These are phyloP conservation scores for Rhizophora mangle DNA, from an alignment of 345 rosid species.

Conservation along the genomic window DNA sequence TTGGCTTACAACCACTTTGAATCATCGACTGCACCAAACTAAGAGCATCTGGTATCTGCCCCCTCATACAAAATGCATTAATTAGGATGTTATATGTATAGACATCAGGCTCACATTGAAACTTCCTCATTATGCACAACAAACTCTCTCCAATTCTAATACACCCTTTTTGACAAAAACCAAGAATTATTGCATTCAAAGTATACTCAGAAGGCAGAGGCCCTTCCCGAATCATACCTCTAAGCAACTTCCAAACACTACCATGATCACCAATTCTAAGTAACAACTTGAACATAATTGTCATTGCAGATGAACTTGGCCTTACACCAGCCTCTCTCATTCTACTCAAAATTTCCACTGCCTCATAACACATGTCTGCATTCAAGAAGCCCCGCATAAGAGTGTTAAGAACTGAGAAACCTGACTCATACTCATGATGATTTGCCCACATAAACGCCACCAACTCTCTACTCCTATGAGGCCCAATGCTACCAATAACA, in stretches of 20 bases:
- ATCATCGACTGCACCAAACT: conserved; percentile 53
- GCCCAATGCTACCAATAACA: conserved; percentile 53
- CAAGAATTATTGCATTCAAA: conserved; percentile 52
- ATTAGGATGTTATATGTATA: conserved; percentile 59
- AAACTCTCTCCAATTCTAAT: conserved; percentile 49
- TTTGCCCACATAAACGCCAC: conserved; percentile 60
- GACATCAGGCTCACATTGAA: conserved; percentile 50
- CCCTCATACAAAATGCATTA: conserved; percentile 48
- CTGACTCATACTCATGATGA: conserved; percentile 49
- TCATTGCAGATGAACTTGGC: conserved; percentile 56
- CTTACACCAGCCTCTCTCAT: conserved; percentile 49
- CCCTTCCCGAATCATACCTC: conserved; percentile 53
- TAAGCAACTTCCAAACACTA: conserved; percentile 60
- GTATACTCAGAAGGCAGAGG: conserved; percentile 45
- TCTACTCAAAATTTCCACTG: conserved; percentile 40
- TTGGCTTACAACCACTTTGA: conserved; percentile 49
- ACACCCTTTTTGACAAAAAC: conserved; percentile 54
- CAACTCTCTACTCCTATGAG: conserved; percentile 38
- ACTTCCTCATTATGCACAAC: conserved; percentile 55
- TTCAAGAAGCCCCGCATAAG: conserved; percentile 59
- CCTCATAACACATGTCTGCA: conserved; percentile 41
- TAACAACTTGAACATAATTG: conserved; percentile 49
- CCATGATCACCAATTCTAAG: conserved; percentile 58
- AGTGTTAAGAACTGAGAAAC: conserved; percentile 60
- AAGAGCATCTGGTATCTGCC: conserved; percentile 40